Percentiles rank a stretch among this genome's conserved stretches.
Evolutionary conservation across 768 basidiomycete genomes (phyloP).

Genomic region (Tubosaeta brunneosetosa): DNA sequence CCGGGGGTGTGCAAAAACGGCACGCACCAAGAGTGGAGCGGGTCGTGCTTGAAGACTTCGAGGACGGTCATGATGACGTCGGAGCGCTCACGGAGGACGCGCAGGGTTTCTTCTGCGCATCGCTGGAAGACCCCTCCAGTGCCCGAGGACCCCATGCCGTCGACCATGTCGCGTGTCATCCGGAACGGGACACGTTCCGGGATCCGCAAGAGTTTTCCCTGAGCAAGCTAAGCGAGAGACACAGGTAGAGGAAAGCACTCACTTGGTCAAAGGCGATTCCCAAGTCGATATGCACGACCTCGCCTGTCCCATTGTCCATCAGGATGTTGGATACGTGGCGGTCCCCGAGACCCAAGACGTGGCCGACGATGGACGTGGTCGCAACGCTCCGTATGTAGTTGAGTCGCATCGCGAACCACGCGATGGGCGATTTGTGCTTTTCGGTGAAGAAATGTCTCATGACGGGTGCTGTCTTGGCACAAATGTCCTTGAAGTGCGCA

Average conservation of each 20-base stretch:
- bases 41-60: conserved; percentile 96
- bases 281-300: conserved; percentile 92
- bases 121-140: conserved; percentile 93
- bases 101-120: conserved; percentile 91
- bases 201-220: conserved; percentile 76
- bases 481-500: conserved; percentile 35
- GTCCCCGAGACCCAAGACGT: conserved; percentile 89
- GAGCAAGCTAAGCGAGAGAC: neutral
- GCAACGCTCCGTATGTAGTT: conserved; percentile 91
- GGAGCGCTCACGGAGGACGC: conserved; percentile 81
- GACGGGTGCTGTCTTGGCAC: conserved; percentile 65
- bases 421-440: conserved; percentile 77
- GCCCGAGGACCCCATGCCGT: conserved; percentile 87
- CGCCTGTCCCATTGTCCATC: conserved; percentile 75
- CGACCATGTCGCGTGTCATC: conserved; percentile 89
- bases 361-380: conserved; percentile 89
- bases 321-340: conserved; percentile 91
- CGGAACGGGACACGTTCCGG: conserved; percentile 95
- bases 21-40: conserved; percentile 83
- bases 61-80: conserved; percentile 91
- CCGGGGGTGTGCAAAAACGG: neutral
- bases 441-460: conserved; percentile 95
- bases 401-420: conserved; percentile 89
- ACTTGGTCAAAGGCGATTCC: conserved; percentile 97
- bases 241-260: neutral